Conservation (phyloP, 1,284 basidiomycete genomes). For the Heliocybe sulcata region DNA sequence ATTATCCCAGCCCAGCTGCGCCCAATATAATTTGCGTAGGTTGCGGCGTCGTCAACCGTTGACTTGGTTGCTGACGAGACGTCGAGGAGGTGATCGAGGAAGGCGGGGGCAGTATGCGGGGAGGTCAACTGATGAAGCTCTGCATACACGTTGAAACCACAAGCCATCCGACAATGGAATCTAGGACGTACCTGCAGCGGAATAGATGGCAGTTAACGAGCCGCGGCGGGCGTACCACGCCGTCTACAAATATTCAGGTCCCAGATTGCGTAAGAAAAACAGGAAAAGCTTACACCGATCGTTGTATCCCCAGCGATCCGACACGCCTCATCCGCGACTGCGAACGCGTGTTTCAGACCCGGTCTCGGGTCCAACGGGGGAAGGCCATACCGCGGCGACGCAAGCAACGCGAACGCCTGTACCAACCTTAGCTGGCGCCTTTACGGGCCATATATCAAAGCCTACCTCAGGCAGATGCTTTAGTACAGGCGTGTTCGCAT, state of each 20-base stretch:
- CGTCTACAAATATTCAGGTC: slow-evolving; percentile 35
- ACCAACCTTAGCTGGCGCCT: not conserved
- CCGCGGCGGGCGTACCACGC: slow-evolving; percentile 63
- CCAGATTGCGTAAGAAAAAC: slow-evolving; percentile 5
- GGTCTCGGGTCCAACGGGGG: slow-evolving; percentile 52
- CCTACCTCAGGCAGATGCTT: slow-evolving; percentile 55
- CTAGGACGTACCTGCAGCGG: slow-evolving; percentile 45
- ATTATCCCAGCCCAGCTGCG: slow-evolving; percentile 64
- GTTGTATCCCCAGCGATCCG: slow-evolving; percentile 40
- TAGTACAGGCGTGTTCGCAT: slow-evolving; percentile 59
- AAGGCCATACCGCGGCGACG: slow-evolving; percentile 36
- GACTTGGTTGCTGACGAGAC: slow-evolving; percentile 34
- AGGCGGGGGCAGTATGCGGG: slow-evolving; percentile 51
- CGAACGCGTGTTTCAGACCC: slow-evolving; percentile 47
- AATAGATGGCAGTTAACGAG: slow-evolving; percentile 56
- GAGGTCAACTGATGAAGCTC: slow-evolving; percentile 73
- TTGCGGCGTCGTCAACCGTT: slow-evolving; percentile 37
- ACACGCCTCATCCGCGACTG: slow-evolving; percentile 66
- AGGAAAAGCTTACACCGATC: slow-evolving; percentile 37
- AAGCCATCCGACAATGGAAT: slow-evolving; percentile 6
- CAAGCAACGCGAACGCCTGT: slow-evolving; percentile 60
- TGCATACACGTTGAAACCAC: slow-evolving; percentile 14
- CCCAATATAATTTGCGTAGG: slow-evolving; percentile 53
- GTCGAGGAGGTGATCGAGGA: slow-evolving; percentile 56
- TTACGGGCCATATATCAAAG: not conserved